phyloP scores from a whole-genome alignment of 2,329 filamentous ascomycete species.

The Beauveria medogensis region DNA sequence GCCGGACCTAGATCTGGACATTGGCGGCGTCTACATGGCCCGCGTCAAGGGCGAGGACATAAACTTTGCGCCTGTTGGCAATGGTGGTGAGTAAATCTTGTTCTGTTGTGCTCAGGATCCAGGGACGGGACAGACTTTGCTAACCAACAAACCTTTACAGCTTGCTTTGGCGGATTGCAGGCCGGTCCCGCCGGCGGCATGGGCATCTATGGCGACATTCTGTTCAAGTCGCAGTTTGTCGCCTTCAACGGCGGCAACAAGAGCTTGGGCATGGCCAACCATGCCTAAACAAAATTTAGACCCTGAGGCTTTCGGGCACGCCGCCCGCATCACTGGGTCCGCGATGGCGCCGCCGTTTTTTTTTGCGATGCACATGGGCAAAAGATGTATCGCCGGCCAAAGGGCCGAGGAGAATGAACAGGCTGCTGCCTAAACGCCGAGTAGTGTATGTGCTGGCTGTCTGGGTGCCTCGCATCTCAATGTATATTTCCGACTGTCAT shows the following conservation, averaged over 20 bases:
- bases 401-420: not conserved
- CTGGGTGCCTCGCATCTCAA: not conserved
- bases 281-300: conserved; percentile 12
- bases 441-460: not conserved
- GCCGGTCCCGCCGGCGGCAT: conserved; percentile 41
- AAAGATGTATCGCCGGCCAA: not conserved
- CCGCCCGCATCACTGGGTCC: not conserved
- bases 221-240: conserved; percentile 55
- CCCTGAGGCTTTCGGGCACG: not conserved
- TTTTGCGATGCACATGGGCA: not conserved
- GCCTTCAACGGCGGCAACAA: conserved; percentile 50
- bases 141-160: conserved; percentile 20
- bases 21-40: conserved; percentile 50
- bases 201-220: conserved; percentile 56
- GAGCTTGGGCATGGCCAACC: conserved; percentile 40
- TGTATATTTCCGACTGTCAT: not conserved
- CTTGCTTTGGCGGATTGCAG: conserved; percentile 63
- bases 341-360: not conserved
- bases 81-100: conserved; percentile 37
- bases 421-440: not conserved
- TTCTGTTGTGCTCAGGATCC: not conserved
- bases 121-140: not conserved
- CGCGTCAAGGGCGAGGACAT: conserved; percentile 45
- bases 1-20: conserved; percentile 44
- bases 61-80: conserved; percentile 42